Base-by-base conservation (phyloP, 352 stramenopile species). In the Phytopythium mirpurense region DNA sequence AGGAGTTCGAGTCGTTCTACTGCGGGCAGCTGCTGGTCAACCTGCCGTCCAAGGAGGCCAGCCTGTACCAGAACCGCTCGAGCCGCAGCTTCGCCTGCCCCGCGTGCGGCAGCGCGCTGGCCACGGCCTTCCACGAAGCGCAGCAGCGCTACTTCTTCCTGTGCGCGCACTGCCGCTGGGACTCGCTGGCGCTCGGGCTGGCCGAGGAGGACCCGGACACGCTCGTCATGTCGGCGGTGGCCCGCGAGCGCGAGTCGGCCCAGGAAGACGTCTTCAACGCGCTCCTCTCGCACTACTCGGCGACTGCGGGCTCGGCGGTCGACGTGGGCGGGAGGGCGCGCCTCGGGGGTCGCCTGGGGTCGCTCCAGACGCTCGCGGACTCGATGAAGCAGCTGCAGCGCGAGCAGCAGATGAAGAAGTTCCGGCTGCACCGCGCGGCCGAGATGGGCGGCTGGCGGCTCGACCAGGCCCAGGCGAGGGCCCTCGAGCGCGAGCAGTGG, bases 1-100 rank as follows among this genome's bases (percentile, higher is more conserved):
- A 94, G 52, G 86, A 95, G 65, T 93, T 95, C 51, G 83, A 95
- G 68, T 85, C 82, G 14, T 95, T 91, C 65, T 95, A 94, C 67
- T 95, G 86, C 62, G 69, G 79, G 29, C 84, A 86, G 29, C 65
- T 90, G 62, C 68, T 94, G 43, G 78, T 92, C 38, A 95, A 95
- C 60, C 59, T 95, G 67, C 79, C 86, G 27, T 94, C 86, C 14
- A 94, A 93, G 48, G 86, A 95, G 54, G 86, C 86, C 21, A 79
- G 63, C 49, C 72, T 86, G 65, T 94, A 92, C 68, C 85, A 94
- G 78, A 93, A 94, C 64, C 82, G 86, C 56, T 93, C 82, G 45
- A 89, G 78, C 27, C 79, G 83, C 38, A 89, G 76, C 70, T 94
- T 95, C 59, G 79, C 68, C 54, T 95, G 86, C 63, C 71, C 77